Conservation (phyloP, 768 basidiomycete genomes). For the Leucosporidium yakuticum region DNA sequence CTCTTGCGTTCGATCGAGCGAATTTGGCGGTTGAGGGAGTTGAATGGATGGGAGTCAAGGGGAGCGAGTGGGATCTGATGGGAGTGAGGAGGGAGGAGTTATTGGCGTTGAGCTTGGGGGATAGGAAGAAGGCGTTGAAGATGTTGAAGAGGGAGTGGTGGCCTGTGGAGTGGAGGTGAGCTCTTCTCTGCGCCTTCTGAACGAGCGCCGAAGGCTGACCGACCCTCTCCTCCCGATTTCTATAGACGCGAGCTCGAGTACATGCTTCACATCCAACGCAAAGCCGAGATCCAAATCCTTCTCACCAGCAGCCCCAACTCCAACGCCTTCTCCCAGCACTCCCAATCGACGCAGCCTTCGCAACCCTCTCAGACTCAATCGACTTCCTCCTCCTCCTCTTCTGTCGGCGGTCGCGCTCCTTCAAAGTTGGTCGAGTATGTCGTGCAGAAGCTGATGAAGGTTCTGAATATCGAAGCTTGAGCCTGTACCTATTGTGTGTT, state of each 20-base stretch:
- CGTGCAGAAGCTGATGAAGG: too few species aligned
- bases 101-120: slow-evolving; percentile 62
- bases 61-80: slow-evolving; percentile 48
- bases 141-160: slow-evolving; percentile 55
- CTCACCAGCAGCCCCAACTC: slow-evolving; percentile 1
- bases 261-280: slow-evolving; percentile 74
- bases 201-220: slow-evolving; percentile 9
- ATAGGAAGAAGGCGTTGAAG: slow-evolving; percentile 66
- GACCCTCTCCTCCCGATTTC: background rate
- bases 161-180: slow-evolving; percentile 65
- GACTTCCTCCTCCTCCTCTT: too few species aligned
- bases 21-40: slow-evolving; percentile 64
- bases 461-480: too few species aligned
- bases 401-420: too few species aligned
- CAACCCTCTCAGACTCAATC: too few species aligned
- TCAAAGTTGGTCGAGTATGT: too few species aligned
- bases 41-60: slow-evolving; percentile 71
- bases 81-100: slow-evolving; percentile 57
- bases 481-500: too few species aligned
- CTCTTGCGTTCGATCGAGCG: slow-evolving; percentile 63
- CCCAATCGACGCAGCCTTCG: too few species aligned
- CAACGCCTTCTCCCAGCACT: too few species aligned
- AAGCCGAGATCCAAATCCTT: slow-evolving; percentile 78
- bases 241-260: slow-evolving; percentile 69
- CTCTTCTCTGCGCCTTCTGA: slow-evolving; percentile 13